These are phyloP conservation scores for Guyanaporus albipodus DNA, from an alignment of 768 basidiomycete species.

Conservation along the genomic window DNA sequence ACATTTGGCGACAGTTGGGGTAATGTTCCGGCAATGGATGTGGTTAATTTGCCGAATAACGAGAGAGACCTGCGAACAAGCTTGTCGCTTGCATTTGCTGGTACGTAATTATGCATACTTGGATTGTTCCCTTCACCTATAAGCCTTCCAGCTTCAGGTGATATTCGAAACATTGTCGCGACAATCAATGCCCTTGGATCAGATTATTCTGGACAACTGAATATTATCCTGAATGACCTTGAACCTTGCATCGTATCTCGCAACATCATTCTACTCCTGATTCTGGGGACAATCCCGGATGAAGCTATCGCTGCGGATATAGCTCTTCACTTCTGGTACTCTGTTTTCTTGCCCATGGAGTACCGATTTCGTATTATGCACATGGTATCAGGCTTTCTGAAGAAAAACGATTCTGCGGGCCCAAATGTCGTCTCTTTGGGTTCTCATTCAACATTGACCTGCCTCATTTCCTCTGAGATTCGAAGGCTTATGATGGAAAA, in stretches of 20 bases:
- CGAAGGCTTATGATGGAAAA: conserved; percentile 14
- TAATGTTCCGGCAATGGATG: conserved; percentile 34
- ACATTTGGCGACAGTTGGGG: conserved; percentile 27
- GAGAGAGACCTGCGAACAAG: conserved; percentile 15
- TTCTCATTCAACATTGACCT: conserved; percentile 15
- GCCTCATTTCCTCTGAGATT: conserved; percentile 7
- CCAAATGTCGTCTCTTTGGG: conserved; percentile 11
- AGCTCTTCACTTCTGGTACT: conserved; percentile 49
- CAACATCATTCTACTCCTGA: conserved; percentile 40
- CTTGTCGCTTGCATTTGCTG: conserved; percentile 25
- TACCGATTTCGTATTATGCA: conserved; percentile 25
- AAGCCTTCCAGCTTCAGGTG: conserved; percentile 42
- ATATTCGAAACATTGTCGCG: conserved; percentile 41
- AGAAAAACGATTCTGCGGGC: background rate
- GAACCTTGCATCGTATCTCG: conserved; percentile 31
- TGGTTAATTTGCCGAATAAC: conserved; percentile 27
- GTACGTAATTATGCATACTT: conserved; percentile 8
- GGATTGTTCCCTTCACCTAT: background rate
- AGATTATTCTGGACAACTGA: conserved; percentile 38
- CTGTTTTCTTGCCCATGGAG: conserved; percentile 36
- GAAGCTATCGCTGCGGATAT: conserved; percentile 36
- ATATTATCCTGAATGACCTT: conserved; percentile 42
- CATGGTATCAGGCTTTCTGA: conserved; percentile 18
- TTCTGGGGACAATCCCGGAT: conserved; percentile 37
- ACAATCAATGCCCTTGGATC: conserved; percentile 42